These are phyloP conservation scores for Kwoniella mangroviensis DNA, from an alignment of 768 basidiomycete species.

Conservation along the genomic window DNA sequence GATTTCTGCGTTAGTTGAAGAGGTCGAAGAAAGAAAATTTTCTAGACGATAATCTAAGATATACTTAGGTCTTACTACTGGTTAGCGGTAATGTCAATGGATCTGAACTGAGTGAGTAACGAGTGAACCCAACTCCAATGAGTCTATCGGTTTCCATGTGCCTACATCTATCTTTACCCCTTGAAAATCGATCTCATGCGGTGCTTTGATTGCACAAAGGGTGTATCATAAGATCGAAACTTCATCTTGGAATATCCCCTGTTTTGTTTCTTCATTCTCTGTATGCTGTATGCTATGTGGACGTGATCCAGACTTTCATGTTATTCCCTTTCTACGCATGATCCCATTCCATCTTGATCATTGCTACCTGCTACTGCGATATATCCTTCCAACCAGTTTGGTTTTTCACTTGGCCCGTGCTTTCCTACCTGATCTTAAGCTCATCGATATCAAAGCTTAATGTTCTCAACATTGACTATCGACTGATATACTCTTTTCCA, in stretches of 20 bases:
- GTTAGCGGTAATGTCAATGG: no score
- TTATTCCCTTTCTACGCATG: background rate
- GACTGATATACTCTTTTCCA: background rate
- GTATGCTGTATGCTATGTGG: background rate
- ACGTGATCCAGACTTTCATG: background rate
- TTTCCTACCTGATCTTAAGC: background rate
- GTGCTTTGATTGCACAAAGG: background rate
- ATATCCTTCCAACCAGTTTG: background rate
- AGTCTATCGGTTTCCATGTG: background rate
- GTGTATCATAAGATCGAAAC: background rate
- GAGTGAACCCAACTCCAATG: no score
- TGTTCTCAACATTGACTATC: background rate
- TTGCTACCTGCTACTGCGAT: background rate
- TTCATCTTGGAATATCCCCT: background rate
- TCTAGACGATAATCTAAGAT: background rate
- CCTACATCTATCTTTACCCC: background rate
- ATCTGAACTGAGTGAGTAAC: no score
- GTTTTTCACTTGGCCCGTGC: background rate
- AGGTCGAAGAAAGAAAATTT: background rate
- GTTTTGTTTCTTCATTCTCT: background rate
- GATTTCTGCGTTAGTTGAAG: background rate
- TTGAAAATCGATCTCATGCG: background rate
- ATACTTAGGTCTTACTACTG: background rate
- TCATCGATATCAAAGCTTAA: background rate
- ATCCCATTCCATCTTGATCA: background rate